These are phyloP conservation scores for Sicyos baderoa DNA, from an alignment of 306 rosid genomes.

Conservation along the genomic window DNA sequence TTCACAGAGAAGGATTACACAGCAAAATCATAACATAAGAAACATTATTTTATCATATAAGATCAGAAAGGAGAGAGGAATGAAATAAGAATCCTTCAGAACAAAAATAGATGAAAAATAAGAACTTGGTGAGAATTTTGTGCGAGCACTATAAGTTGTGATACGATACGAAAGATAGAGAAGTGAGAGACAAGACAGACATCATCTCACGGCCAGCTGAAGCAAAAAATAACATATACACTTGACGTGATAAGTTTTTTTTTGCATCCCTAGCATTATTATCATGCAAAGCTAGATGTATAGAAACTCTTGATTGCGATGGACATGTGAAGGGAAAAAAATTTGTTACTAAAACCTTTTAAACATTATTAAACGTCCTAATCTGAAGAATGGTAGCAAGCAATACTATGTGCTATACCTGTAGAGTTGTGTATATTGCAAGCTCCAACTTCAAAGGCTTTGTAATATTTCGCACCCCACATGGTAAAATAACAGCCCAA, in stretches of 20 bases:
- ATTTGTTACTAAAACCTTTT: neutral
- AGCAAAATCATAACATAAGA: constrained; percentile 14
- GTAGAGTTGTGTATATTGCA: constrained; percentile 63
- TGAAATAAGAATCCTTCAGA: neutral
- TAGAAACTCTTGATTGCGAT: neutral
- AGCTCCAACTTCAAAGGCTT: constrained; percentile 94
- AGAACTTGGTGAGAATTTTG: neutral
- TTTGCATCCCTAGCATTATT: neutral
- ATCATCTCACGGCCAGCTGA: neutral
- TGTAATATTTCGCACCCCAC: constrained; percentile 51
- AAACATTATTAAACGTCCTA: neutral
- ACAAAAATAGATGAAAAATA: neutral
- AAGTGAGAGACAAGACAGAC: neutral
- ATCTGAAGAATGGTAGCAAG: neutral
- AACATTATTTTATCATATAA: neutral
- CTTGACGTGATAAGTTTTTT: neutral
- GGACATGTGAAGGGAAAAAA: neutral
- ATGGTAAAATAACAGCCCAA: constrained; percentile 86
- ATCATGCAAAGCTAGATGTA: neutral
- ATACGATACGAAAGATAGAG: neutral
- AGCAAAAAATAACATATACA: neutral
- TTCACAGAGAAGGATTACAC: constrained; percentile 18
- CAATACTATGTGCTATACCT: constrained; percentile 41
- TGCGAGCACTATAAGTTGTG: neutral
- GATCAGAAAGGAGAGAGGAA: neutral